Conservation (phyloP, 2,329 filamentous ascomycete genomes). For the Anthostomella pinea region DNA sequence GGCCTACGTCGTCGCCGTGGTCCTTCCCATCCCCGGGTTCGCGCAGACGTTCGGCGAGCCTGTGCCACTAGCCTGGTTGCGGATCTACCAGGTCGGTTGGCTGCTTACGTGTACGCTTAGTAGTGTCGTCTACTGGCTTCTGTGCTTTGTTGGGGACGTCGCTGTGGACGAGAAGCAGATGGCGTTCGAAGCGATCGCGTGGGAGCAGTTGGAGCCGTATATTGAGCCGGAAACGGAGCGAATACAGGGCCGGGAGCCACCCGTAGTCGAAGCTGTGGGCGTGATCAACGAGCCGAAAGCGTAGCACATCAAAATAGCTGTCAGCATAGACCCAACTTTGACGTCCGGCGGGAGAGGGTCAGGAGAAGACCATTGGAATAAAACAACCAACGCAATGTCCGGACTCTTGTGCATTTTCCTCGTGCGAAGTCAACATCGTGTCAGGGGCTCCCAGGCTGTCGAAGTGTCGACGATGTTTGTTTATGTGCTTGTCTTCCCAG, state of each 20-base stretch:
- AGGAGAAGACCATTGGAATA: no score
- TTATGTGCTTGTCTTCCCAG: no score
- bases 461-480: no score
- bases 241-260: neutral
- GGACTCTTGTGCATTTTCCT: no score
- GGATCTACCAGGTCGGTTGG: conserved; percentile 6
- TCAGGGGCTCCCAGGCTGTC: no score
- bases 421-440: no score
- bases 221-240: neutral
- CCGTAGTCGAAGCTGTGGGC: neutral
- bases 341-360: no score
- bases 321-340: neutral
- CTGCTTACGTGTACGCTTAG: conserved; percentile 5
- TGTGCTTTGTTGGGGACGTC: conserved; percentile 4
- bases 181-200: conserved; percentile 5
- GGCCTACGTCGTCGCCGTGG: conserved; percentile 1
- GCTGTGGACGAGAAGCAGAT: conserved; percentile 4
- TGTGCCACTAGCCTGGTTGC: conserved; percentile 4
- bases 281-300: neutral
- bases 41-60: conserved; percentile 6
- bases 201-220: conserved; percentile 9
- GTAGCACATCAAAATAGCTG: neutral
- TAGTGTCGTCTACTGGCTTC: conserved; percentile 8
- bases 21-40: conserved; percentile 3
- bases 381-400: no score